Evolutionary conservation across 257 asterid species (phyloP).

Genomic region (Capsicum pubescens): DNA sequence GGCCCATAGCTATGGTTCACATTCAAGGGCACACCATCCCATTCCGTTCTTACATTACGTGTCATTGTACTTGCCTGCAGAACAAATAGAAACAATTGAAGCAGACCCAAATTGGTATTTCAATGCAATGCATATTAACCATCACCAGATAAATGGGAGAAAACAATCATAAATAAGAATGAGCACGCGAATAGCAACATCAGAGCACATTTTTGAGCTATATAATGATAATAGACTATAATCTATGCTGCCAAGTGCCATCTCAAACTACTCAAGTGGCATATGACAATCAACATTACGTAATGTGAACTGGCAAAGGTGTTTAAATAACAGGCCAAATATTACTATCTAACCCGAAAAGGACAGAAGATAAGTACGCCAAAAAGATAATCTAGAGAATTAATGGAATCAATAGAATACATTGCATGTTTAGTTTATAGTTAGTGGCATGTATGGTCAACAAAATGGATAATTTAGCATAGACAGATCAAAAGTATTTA

Average conservation of each 20-base stretch:
- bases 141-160: not conserved
- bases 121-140: not conserved
- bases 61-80: too few species aligned
- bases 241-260: not conserved
- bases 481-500: not conserved
- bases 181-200: not conserved
- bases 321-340: slow-evolving; percentile 16
- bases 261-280: slow-evolving; percentile 1
- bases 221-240: not conserved
- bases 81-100: not conserved
- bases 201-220: not conserved
- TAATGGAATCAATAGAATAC: slow-evolving; percentile 57
- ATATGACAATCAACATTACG: not conserved
- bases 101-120: not conserved
- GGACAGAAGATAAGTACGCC: slow-evolving; percentile 76
- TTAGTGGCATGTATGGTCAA: not conserved
- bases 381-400: slow-evolving; percentile 73
- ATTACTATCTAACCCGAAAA: slow-evolving; percentile 63
- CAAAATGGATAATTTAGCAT: not conserved
- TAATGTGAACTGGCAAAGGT: not conserved
- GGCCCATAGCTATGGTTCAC: not conserved
- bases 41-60: not conserved
- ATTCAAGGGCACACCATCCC: not conserved
- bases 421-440: slow-evolving; percentile 47
- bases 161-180: not conserved